Evolutionary conservation across 1,139 yeast species (phyloP), one percentile per base, ranked within the genome.

Genomic region (Hansenula anomala): DNA sequence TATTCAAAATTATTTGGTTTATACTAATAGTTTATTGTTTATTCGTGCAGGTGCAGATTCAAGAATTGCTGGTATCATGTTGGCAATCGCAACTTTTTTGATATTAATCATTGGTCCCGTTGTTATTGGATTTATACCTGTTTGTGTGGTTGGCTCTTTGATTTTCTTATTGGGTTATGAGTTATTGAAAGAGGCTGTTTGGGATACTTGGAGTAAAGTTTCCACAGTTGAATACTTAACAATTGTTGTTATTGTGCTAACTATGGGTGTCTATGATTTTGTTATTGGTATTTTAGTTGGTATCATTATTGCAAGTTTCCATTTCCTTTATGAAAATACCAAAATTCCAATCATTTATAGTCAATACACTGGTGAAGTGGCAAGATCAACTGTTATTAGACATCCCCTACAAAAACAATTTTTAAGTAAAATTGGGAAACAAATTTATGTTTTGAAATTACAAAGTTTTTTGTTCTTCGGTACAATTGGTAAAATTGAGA

Each of bases 261-360:
- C 92, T 0, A 92, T 94, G 98, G 98, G 97, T 4, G 82, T 85
- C 2, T 84, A 87, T 73, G 98, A 92, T 62, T 92, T 92, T 61
- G 98, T 92, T 8, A 74, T 80, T 49, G 98, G 98, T 40, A 88
- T 92, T 31, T 67, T 92, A 40, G 90, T 85, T 20, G 98, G 98
- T 41, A 85, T 92, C 30, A 67, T 92, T 34, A 69, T 92, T 41
- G 97, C 98, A 0, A 90, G 97, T 59, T 76, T 89, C 49, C 85
- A 94, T 23, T 92, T 89, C 66, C 89, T 92, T 16, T 84, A 90
- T 36, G 95, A 87, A 50, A 95, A 96, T 11, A 90, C 96, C 3
- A 76, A 88, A 34, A 74, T 82, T 23, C 87, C 94, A 20, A 90
- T 94, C 9, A 79, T 92, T 14, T 75, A 78, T 46, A 94, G 92